Base-by-base conservation (phyloP, 768 basidiomycete genomes). In the Holtermannia corniformis region DNA sequence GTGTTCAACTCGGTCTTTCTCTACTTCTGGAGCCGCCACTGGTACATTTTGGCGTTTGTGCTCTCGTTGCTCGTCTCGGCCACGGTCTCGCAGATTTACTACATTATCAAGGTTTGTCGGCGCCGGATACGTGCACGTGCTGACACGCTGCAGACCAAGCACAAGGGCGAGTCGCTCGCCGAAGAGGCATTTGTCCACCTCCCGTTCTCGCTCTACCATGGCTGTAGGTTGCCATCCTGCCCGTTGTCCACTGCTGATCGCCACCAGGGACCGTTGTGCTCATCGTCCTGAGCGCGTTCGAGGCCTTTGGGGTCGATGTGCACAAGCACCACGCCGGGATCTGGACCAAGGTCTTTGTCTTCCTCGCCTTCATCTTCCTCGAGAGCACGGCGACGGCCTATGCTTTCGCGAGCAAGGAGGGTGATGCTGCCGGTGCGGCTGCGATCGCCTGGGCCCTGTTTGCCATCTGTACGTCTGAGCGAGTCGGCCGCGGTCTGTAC, bases 151-250 rank as follows among this genome's bases (percentile, higher is more conserved):
- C 62, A 65, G 57, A 88, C 90, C 74, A 79, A 82, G 57, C 82
- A 90, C 70, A 71, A 78, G 23, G 74, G 86, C 23, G 78, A 85
- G 63, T 79, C 68, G 55, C 60, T 78, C 42, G 76, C 77, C 20
- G 90, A 93, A 57, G 91, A 95, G 73, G 70, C 92, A 57, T 91
- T 93, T 56, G 79, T 96, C 42, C 91, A 96, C 72, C 82, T 95
- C 16, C 95, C 95, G 2, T 96, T 97, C 80, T 91, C 87, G 1
- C 82, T 96, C 45, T 95, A 86, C 75, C 90, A 95, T 65, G 92
- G 90, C 25, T 70, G 68, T 70, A 47, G 59, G 68, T 62, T n/a
- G 45, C 13, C 20, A 20, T 1, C 86, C 83, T 11, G 87, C 87
- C 50, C 82, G 90, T 13, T 46, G 47, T 45, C 37, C 26, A 43